Evolutionary conservation across 139 green algal genomes (phyloP), one percentile per base, ranked within the genome.

Genomic region (Chlamydomonas urium): DNA sequence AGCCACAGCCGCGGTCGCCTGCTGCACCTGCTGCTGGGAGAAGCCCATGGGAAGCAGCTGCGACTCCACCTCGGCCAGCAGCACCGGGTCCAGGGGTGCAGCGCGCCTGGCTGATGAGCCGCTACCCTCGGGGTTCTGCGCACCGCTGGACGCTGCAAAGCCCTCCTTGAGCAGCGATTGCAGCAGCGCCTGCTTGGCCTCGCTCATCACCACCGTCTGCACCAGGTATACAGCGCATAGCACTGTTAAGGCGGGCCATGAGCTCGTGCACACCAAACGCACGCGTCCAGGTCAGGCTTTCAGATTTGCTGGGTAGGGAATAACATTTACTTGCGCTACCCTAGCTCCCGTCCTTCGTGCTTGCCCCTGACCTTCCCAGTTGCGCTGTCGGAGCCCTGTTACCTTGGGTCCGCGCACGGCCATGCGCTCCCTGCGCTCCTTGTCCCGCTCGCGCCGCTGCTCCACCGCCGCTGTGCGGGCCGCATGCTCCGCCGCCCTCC

Each of bases 131-230:
- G 45, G n/a, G 66, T 45, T 45, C 42, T 47, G 2, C 23, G 66
- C 66, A 62, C 2, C 66, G 17, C 36, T 23, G n/a, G 31, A 35
- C 2, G 34, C 68, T n/a, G 8, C 38, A 26, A 61, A 50, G 3
- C 73, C 59, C 45, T 81, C 66, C 32, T 76, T 71, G 66, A 81
- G 66, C 60, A 79, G 75, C 24, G 68, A 71, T 61, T 87, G 74
- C 31, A 88, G 59, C 5, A 71, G 47, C 37, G 31, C n/a, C 57
- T 82, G 77, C 72, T 85, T 84, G 38, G 73, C 69, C 0, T 76
- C 65, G 35, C 72, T 82, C 79, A 89, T 86, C 2, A 65, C 3
- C 32, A 73, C 45, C 63, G 3, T 34, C n/a, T 47, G 66, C 66
- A 23, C 26, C 28, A 48, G 1, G 89, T n/a, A n/a, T n/a, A n/a